Base-by-base conservation (phyloP, 805 yeast species). In the Wickerhamomyces alni region DNA sequence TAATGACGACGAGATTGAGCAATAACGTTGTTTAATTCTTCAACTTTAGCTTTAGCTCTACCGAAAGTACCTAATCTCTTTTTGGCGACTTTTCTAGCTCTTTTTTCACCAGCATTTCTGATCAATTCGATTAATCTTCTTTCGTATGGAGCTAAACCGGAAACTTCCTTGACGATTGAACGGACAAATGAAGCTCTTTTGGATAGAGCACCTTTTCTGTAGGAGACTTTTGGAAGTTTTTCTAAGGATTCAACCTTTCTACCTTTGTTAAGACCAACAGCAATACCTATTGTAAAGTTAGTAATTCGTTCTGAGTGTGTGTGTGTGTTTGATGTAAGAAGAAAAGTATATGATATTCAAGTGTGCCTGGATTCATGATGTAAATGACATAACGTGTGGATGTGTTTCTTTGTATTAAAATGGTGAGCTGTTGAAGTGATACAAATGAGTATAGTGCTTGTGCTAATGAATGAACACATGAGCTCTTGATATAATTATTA, bases 91-190 rank as follows among this genome's bases (percentile, higher is more conserved):
- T 93, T 93, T 87, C 93, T 87, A 61, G 99, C 99, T 81, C 98
- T 93, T 95, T 93, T 93, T 79, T 93, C 99, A 82, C 96, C 96
- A 70, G 96, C 89, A 80, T 94, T 93, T 83, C 99, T 93, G 84
- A 93, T 81, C 77, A 93, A 82, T 79, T 93, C 99, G 66, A 94
- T 85, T 70, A 93, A 82, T 79, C 99, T 89, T 82, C 96, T 89
- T 80, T 93, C 99, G 75, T 93, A 93, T 75, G 99, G 99, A 57
- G 99, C 96, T 68, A 93, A 81, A 71, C 99, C 99, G 60, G 95
- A 76, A 62, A 93, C 97, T 78, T 93, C 99, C 70, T 82, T 82
- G 71, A 93, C 95, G 53, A 93, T 75, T 65, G 82, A 78, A 74
- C 99, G 85, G 66, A 94, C 99, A 67, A 93, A 94, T 47, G 76